A percentile compares a stretch with the other conserved stretches of the same genome.
phyloP scores from a whole-genome alignment of 208 protist species.

The Acanthamoeba quina region DNA sequence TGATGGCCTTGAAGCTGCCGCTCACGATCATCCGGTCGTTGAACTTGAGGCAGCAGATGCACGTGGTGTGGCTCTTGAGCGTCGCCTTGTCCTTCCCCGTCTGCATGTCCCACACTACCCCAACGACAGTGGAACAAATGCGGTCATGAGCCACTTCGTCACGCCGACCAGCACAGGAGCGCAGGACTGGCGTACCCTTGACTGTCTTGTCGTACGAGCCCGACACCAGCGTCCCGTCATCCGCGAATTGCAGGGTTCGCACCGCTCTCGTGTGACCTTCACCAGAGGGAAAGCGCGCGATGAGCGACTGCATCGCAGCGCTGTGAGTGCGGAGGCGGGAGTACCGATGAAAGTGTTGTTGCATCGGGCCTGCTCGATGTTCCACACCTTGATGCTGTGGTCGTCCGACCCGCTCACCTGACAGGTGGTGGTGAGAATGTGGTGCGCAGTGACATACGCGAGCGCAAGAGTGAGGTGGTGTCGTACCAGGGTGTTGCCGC shows the following conservation, averaged over 20 bases:
- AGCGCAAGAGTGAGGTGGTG: neutral
- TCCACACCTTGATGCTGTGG: slow-evolving; percentile 46
- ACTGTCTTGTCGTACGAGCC: slow-evolving; percentile 67
- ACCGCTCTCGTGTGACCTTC: slow-evolving; percentile 35
- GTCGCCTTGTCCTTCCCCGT: neutral
- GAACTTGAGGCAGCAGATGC: slow-evolving; percentile 65
- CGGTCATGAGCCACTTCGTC: too few relatives aligned
- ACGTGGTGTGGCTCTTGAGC: neutral
- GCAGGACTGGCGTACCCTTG: too few relatives aligned
- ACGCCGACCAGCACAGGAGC: too few relatives aligned
- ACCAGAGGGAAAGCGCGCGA: too few relatives aligned
- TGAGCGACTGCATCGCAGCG: too few relatives aligned
- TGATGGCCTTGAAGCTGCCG: too few relatives aligned
- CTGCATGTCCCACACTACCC: slow-evolving; percentile 58
- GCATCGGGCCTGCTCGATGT: slow-evolving; percentile 29
- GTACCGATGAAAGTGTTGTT: slow-evolving; percentile 4
- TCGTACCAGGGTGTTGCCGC: slow-evolving; percentile 45
- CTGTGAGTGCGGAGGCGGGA: too few relatives aligned
- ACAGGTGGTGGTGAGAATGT: too few relatives aligned
- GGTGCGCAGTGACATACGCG: too few relatives aligned
- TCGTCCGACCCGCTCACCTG: slow-evolving; percentile 55
- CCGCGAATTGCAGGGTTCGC: neutral
- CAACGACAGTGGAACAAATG: too few relatives aligned
- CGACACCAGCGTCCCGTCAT: neutral
- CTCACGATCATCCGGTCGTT: slow-evolving; percentile 28